Conservation (phyloP, 345 rosid species). For the Corchorus olitorius region DNA sequence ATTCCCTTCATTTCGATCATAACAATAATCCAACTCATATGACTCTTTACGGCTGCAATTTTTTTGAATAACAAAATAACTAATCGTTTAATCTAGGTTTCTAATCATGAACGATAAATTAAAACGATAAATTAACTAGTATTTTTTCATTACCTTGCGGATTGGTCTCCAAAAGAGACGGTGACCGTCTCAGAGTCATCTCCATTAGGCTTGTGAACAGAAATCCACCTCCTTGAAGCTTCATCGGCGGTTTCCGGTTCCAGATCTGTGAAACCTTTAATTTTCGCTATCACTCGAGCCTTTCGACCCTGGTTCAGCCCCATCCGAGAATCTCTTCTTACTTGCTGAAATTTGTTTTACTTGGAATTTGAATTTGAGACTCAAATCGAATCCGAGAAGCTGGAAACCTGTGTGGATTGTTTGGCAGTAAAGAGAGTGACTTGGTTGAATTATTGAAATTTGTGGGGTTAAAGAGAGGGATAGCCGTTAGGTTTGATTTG, state of each 20-base stretch:
- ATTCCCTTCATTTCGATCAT: constrained; percentile 45
- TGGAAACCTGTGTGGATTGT: not conserved
- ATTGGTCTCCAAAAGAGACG: constrained; percentile 50
- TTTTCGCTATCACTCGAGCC: constrained; percentile 66
- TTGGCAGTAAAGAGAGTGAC: not conserved
- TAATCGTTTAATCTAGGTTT: not conserved
- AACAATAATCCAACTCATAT: constrained; percentile 56
- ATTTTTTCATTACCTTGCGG: constrained; percentile 35
- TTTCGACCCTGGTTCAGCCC: constrained; percentile 17
- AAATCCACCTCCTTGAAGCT: constrained; percentile 31
- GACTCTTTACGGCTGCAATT: constrained; percentile 51
- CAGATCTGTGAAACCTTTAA: constrained; percentile 41
- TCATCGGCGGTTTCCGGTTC: constrained; percentile 14
- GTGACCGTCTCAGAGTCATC: constrained; percentile 44
- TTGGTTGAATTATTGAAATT: not conserved
- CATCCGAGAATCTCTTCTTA: not conserved
- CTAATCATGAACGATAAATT: constrained; percentile 21
- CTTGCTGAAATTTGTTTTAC: not conserved
- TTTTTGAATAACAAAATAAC: not conserved
- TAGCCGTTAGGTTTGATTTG: constrained; percentile 27
- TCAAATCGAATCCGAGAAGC: too few species aligned
- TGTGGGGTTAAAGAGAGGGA: not conserved
- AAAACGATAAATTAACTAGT: not conserved
- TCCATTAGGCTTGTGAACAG: constrained; percentile 47
- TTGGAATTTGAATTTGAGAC: not conserved